Base-by-base conservation (phyloP, 2,329 filamentous ascomycete genomes). In the Lomentospora prolificans region DNA sequence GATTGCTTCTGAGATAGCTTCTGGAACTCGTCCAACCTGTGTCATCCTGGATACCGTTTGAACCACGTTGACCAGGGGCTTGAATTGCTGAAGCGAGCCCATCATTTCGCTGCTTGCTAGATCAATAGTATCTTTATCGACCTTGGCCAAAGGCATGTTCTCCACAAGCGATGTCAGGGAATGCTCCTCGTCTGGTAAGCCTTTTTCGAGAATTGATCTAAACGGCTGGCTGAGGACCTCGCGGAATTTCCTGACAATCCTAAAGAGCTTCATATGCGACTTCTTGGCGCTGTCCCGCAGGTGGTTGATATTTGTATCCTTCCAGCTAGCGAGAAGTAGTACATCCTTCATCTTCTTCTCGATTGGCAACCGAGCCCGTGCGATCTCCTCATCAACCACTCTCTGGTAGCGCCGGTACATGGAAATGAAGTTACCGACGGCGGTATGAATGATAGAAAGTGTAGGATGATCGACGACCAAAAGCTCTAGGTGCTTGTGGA, bases 261-360 rank as follows among this genome's bases (percentile, higher is more conserved):
- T 89, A 73, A 96, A 96, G 2, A 99, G 79, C 69, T 96, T 96
- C 64, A 87, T 83, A 66, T 99, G 94, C 19, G 91, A 96, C 58
- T 86, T 86, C 63, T 87, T 86, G 1, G 94, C 90, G 68, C 92
- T 97, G 65, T 96, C 90, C 61, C 86, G 82, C 14, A 99, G 74
- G 1, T 90, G 89, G 51, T 86, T 86, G 59, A 99, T 95, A 64
- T 97, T 99, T 22, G 89, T 96, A 63, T 99, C 94, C 68, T 95
- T 96, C 95, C 95, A 99, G 69, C 90, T 96, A 6, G 91, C 90
- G 63, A 99, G 75, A 54, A 95, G 82, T 14, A 99, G 80, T n/a
- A 96, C 85, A 62, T 97, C 89, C 66, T 87, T 92, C 79, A 97
- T 89, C 57, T 90, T 84, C 70, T 90, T 96, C 67, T 97, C 92